Evolutionary conservation across 352 stramenopile species (phyloP), one percentile per base, ranked within the genome.

Genomic region (Phytophthora uliginosa): DNA sequence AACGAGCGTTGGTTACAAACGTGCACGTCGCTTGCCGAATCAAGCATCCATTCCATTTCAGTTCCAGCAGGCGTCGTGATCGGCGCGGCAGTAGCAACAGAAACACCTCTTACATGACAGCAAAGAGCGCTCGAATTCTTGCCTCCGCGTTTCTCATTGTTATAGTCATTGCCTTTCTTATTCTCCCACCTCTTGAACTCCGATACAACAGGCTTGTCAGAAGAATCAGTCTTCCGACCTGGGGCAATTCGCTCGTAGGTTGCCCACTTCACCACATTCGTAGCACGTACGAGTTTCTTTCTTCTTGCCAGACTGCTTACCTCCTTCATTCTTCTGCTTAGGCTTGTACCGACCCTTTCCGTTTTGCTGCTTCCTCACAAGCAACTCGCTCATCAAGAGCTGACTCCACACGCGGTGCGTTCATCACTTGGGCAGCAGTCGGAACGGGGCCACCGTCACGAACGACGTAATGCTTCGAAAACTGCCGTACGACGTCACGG

Each of bases 381-480:
- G 38, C 31, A 33, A 66, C 57, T 6, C 58, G 62, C 12, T 63
- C 42, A 20, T 73, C 58, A 13, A 68, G 40, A 47, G 38, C 38
- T 47, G 38, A 47, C 38, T 47, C 38, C 7, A 13, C 38, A 47
- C 38, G 38, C 38, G 20, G n/a, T 47, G 38, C 38, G 7, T 47
- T 47, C 38, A 47, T 20, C 38, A 47, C 38, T 47, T 47, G 38
- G 38, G 38, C 31, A 20, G 51, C 48, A 40, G 40, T 68, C n/a
- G 66, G 66, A 3, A 63, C 42, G 12, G 48, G 38, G 20, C 38
- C 38, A 47, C 38, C 38, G 38, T 47, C 58, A 63, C 57, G 28
- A 28, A 73, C 66, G 34, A 60, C 42, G 17, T 69, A 73, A 24
- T 73, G 59, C 40, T 60, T 63, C 1, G 58, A 68, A 26, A 63